Conservation (phyloP, 805 yeast genomes). For the Monosporozyma yasuniensis region DNA sequence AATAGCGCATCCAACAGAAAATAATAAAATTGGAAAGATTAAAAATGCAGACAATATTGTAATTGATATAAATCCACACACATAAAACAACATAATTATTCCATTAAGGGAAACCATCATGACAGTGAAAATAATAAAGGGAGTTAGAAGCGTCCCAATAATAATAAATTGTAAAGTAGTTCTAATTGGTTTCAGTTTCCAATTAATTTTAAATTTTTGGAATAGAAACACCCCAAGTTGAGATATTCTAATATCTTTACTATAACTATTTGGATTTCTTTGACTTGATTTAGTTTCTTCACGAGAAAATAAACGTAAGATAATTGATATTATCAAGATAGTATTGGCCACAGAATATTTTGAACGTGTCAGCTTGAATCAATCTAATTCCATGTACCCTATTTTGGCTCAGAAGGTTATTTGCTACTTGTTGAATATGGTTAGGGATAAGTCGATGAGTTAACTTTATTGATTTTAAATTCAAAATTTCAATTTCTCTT, state of each 20-base stretch:
- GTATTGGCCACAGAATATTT: not conserved
- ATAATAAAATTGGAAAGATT: constrained; percentile 21
- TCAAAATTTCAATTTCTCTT: too few relatives aligned
- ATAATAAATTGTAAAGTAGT: constrained; percentile 12
- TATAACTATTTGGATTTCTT: not conserved
- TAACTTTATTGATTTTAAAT: too few relatives aligned
- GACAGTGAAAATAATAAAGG: constrained; percentile 8
- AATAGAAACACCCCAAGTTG: not conserved
- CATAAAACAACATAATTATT: constrained; percentile 16
- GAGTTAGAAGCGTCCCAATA: constrained; percentile 4
- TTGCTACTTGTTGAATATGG: not conserved
- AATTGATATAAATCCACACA: constrained; percentile 16
- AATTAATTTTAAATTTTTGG: not conserved
- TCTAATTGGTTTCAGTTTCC: constrained; percentile 16
- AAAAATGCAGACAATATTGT: constrained; percentile 18
- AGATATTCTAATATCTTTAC: not conserved
- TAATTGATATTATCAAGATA: not conserved
- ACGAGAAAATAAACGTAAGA: not conserved
- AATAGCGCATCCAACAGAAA: constrained; percentile 24
- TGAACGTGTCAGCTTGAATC: not conserved
- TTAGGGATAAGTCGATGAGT: too few relatives aligned
- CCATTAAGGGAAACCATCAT: constrained; percentile 19
- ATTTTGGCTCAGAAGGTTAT: not conserved
- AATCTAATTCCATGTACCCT: not conserved
- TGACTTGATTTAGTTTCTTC: not conserved